These are phyloP conservation scores for Corrigiola litoralis DNA, from an alignment of 179 eudicot genomes.

Conservation along the genomic window DNA sequence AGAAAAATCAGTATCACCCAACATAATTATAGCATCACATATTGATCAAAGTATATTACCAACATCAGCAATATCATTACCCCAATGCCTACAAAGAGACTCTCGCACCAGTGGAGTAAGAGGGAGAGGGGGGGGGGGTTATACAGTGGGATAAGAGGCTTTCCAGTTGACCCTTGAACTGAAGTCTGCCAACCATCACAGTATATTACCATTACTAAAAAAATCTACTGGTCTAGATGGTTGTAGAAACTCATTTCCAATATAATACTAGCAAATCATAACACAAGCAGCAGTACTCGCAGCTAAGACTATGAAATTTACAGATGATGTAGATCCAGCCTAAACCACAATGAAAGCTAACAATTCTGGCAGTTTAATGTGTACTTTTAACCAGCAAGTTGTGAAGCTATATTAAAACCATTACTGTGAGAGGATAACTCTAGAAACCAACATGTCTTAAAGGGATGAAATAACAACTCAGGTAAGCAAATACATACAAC, in stretches of 20 bases:
- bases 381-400: background rate
- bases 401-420: background rate
- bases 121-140: too few species aligned
- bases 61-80: too few species aligned
- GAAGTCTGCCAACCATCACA: too few species aligned
- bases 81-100: too few species aligned
- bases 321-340: background rate
- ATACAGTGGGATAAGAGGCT: too few species aligned
- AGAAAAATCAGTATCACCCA: constrained; percentile 8
- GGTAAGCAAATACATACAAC: background rate
- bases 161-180: too few species aligned
- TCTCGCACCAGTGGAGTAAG: too few species aligned
- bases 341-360: too few species aligned
- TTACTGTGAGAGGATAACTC: background rate
- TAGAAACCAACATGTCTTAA: too few species aligned
- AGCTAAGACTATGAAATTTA: background rate
- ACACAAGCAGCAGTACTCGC: background rate
- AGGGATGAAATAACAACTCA: too few species aligned
- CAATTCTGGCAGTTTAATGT: too few species aligned
- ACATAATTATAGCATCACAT: background rate
- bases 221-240: background rate
- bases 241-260: background rate
- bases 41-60: background rate
- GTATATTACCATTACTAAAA: too few species aligned
- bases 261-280: background rate